phyloP scores from a whole-genome alignment of 2,329 filamentous ascomycete genomes.

The Leptographium lundbergii region DNA sequence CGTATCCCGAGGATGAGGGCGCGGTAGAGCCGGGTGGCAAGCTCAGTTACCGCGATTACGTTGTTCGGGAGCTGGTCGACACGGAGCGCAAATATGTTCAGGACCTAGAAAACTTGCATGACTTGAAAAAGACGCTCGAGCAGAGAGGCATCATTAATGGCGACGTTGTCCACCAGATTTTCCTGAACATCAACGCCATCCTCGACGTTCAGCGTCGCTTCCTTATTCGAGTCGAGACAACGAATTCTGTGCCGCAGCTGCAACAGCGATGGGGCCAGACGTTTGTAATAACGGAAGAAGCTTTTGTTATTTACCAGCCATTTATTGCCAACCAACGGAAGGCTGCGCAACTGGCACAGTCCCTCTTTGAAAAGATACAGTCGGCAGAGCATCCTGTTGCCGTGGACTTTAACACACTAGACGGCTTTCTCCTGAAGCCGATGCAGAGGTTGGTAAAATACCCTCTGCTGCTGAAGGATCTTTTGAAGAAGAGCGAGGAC shows the following conservation, averaged over 20 bases:
- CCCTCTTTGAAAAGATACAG: slow-evolving; percentile 77
- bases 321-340: slow-evolving; percentile 96
- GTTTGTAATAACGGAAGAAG: slow-evolving; percentile 72
- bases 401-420: slow-evolving; percentile 73
- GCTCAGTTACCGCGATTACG: slow-evolving; percentile 69
- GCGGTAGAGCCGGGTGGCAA: slow-evolving; percentile 47
- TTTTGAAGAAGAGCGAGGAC: slow-evolving; percentile 74
- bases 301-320: slow-evolving; percentile 86
- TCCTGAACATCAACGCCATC: slow-evolving; percentile 89
- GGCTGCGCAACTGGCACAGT: slow-evolving; percentile 71
- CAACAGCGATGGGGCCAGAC: slow-evolving; percentile 91
- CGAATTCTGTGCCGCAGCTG: slow-evolving; percentile 65
- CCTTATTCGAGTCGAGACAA: slow-evolving; percentile 89
- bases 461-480: slow-evolving; percentile 77
- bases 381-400: slow-evolving; percentile 67
- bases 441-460: slow-evolving; percentile 96
- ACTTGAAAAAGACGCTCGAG: slow-evolving; percentile 80
- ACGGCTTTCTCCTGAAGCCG: slow-evolving; percentile 88
- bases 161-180: slow-evolving; percentile 86
- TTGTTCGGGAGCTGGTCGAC: slow-evolving; percentile 81
- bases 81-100: slow-evolving; percentile 97
- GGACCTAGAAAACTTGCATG: slow-evolving; percentile 86
- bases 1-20: slow-evolving; percentile 42
- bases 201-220: slow-evolving; percentile 93
- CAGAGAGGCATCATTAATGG: slow-evolving; percentile 79